Conservation (phyloP, 2,329 filamentous ascomycete genomes). For the Sporothrix mexicana region DNA sequence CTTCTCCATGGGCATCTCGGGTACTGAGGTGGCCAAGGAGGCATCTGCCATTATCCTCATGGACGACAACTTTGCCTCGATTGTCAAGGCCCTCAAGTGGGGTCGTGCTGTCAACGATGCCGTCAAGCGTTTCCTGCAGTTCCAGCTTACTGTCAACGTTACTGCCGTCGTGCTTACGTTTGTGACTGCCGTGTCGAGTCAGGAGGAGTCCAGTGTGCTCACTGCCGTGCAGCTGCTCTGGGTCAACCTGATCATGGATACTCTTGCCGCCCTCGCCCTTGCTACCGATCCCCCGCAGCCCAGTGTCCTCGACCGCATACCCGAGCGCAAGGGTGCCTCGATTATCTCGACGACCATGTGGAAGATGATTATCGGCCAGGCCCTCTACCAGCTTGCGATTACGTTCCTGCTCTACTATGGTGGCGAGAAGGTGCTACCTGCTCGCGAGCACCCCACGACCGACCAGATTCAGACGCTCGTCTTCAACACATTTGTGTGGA, state of each 20-base stretch:
- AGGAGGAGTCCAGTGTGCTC: constrained; percentile 73
- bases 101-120: constrained; percentile 78
- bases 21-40: constrained; percentile 84
- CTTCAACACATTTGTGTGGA: constrained; percentile 99
- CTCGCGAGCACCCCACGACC: constrained; percentile 48
- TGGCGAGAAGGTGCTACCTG: constrained; percentile 44
- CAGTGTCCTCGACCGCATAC: constrained; percentile 78
- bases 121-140: constrained; percentile 77
- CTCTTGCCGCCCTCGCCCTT: constrained; percentile 84
- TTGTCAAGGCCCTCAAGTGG: constrained; percentile 83
- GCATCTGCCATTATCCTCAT: constrained; percentile 84
- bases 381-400: constrained; percentile 82
- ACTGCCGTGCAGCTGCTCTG: constrained; percentile 91
- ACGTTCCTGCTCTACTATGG: constrained; percentile 79
- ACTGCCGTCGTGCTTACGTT: constrained; percentile 89
- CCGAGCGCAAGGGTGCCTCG: constrained; percentile 61
- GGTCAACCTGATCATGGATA: constrained; percentile 98
- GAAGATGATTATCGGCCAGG: constrained; percentile 98
- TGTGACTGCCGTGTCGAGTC: constrained; percentile 78
- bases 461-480: constrained; percentile 77
- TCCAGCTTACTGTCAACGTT: constrained; percentile 87
- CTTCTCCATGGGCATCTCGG: constrained; percentile 84
- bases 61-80: constrained; percentile 89
- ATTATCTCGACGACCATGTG: constrained; percentile 92
- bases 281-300: constrained; percentile 89